A percentile compares a stretch with the other conserved stretches of the same genome.
Evolutionary conservation across 176 grass and related monocot genomes (phyloP).

Genomic region (Cenchrus americanus): DNA sequence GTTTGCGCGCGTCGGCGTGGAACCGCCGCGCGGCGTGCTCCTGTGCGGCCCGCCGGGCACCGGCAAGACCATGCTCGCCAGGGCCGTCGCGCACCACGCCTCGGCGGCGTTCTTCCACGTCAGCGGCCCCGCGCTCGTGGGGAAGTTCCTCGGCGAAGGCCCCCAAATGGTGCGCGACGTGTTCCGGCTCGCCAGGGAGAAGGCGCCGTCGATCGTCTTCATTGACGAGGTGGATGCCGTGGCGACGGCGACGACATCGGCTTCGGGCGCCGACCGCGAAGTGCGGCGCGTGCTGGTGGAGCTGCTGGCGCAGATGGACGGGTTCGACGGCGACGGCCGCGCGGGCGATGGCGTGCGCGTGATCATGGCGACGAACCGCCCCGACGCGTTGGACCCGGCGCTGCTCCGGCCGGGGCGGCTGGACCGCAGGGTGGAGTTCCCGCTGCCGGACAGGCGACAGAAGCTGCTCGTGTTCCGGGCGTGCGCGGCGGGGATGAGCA

Average conservation of each 20-base stretch:
- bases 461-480: background rate
- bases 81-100: constrained; percentile 48
- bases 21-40: constrained; percentile 53
- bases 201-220: constrained; percentile 44
- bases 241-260: constrained; percentile 5
- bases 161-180: constrained; percentile 46
- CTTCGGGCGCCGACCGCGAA: constrained; percentile 22
- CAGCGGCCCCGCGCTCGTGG: constrained; percentile 30
- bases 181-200: constrained; percentile 47
- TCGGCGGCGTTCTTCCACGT: constrained; percentile 49
- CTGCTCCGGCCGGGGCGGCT: constrained; percentile 72
- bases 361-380: constrained; percentile 57
- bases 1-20: constrained; percentile 40
- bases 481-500: constrained; percentile 35
- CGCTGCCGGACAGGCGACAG: constrained; percentile 7
- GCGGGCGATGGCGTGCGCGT: constrained; percentile 33
- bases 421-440: constrained; percentile 60
- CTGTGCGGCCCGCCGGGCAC: constrained; percentile 38
- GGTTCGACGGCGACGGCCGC: constrained; percentile 36
- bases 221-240: constrained; percentile 60
- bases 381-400: constrained; percentile 68
- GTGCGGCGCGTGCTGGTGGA: constrained; percentile 46
- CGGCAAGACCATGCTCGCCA: constrained; percentile 55
- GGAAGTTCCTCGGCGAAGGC: constrained; percentile 1
- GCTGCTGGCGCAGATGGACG: constrained; percentile 55